phyloP scores from a whole-genome alignment of 2,329 filamentous ascomycete genomes.

The Pseudofabraea citricarpa region DNA sequence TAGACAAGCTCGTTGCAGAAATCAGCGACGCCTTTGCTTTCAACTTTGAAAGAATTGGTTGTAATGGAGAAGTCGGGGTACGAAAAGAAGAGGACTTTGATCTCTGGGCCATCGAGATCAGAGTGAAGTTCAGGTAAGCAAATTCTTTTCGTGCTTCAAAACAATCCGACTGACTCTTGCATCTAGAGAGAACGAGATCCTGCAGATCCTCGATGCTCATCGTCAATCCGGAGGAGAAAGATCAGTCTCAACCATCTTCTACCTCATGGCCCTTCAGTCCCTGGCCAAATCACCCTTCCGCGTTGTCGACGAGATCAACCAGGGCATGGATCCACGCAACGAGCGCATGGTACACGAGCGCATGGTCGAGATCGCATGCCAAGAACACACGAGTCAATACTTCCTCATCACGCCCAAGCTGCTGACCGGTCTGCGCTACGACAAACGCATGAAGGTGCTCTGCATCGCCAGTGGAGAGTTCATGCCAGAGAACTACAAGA shows the following conservation, averaged over 20 bases:
- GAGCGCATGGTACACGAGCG: constrained; percentile 97
- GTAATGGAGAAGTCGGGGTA: constrained; percentile 83
- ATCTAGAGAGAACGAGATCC: constrained; percentile 67
- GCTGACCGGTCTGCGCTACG: constrained; percentile 78
- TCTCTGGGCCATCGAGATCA: constrained; percentile 88
- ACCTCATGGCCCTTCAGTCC: constrained; percentile 94
- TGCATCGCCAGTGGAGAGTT: constrained; percentile 88
- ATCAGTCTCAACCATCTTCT: constrained; percentile 96
- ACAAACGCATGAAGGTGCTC: constrained; percentile 85
- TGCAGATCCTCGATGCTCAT: constrained; percentile 83
- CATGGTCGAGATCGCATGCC: constrained; percentile 96
- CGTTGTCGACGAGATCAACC: constrained; percentile 98
- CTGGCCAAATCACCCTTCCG: constrained; percentile 94
- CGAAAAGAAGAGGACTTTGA: constrained; percentile 93
- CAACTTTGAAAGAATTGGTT: constrained; percentile 92
- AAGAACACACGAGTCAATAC: constrained; percentile 75
- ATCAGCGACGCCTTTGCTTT: constrained; percentile 90
- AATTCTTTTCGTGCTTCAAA: not conserved
- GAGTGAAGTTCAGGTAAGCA: constrained; percentile 84
- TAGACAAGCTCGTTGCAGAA: constrained; percentile 71
- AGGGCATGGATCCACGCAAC: constrained; percentile 98
- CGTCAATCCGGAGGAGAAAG: constrained; percentile 95
- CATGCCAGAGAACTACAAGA: constrained; percentile 46
- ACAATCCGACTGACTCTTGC: constrained; percentile 9
- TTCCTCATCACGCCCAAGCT: constrained; percentile 98